Base-by-base conservation (phyloP, 1,284 basidiomycete species). In the Moniliophthora roreri region DNA sequence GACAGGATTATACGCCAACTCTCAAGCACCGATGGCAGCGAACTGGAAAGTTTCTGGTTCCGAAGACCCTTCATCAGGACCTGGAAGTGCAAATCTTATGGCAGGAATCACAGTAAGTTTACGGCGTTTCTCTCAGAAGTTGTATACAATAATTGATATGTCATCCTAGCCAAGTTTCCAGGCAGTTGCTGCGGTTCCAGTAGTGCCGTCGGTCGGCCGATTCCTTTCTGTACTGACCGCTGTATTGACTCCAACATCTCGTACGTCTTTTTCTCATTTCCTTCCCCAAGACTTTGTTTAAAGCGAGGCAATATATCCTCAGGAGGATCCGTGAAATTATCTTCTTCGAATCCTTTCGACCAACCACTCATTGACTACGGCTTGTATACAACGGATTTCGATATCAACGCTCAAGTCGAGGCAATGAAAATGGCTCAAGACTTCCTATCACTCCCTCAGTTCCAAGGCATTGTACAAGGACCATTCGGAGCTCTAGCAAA, bases 1-100 rank as follows among this genome's bases (percentile, higher is more conserved):
- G 23, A 58, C 51, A 21, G 57, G 54, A 2, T 23, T 45, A n/a
- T 36, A 49, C 13, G n/a, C n/a, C n/a, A n/a, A n/a, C n/a, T 35
- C 23, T 36, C 16, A 46, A 13, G 23, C 44, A n/a, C 21, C 24
- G 2, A 24, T 9, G 13, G 44, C 23, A 15, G 28, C n/a, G 8
- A 28, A 28, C 26, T 15, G 24, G 9, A 46, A 28, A 6, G 4
- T 46, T 2, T n/a, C 32, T 24, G 42, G 51, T 47, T 36, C 26
- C 23, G 28, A 32, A 11, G 61, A 62, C 41, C 58, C 61, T 13
- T 34, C 59, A 11, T 21, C 60, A 23, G 61, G 61, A 28, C 60
- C 58, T 15, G 57, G 51, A 15, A 38, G 35, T 9, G 24, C 42
- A 24, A 21, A 16, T 1, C 6, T 32, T 6, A 32, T 32, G 28